Evolutionary conservation across 2,329 filamentous ascomycete species (phyloP).

Genomic region (Chaetoscypha palmicola): DNA sequence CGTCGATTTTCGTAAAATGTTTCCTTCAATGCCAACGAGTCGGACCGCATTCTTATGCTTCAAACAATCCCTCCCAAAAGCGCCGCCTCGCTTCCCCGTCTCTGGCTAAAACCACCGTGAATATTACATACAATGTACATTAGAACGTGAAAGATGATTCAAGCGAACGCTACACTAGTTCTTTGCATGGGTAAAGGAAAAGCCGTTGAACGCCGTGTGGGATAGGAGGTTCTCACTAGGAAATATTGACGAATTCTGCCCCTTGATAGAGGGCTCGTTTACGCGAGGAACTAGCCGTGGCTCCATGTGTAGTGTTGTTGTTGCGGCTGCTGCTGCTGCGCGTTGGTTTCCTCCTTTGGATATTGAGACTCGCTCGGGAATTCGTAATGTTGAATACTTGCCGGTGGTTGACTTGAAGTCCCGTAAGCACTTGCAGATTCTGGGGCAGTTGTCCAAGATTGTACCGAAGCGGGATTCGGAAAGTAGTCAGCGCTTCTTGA

Average conservation of each 20-base stretch:
- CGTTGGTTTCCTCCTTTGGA: slow-evolving; percentile 19
- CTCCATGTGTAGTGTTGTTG: slow-evolving; percentile 28
- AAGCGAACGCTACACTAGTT: not conserved
- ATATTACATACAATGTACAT: slow-evolving; percentile 7
- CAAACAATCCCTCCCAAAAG: not conserved
- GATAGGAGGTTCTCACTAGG: not conserved
- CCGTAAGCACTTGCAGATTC: slow-evolving; percentile 20
- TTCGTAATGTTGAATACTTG: slow-evolving; percentile 22
- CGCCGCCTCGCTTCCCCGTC: not conserved
- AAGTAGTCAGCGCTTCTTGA: slow-evolving; percentile 22
- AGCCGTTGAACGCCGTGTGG: no score
- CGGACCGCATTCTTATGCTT: not conserved
- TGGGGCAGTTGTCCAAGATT: slow-evolving; percentile 23
- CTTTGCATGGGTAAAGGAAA: no score
- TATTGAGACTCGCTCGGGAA: slow-evolving; percentile 19
- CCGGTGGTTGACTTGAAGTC: slow-evolving; percentile 11
- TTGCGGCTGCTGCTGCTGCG: slow-evolving; percentile 10
- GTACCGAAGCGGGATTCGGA: slow-evolving; percentile 17
- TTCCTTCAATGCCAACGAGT: not conserved
- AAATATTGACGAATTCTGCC: not conserved
- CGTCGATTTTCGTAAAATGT: no score
- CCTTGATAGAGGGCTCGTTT: not conserved
- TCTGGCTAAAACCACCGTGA: not conserved
- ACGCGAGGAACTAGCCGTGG: slow-evolving; percentile 9
- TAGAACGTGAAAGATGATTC: not conserved